Base-by-base conservation (phyloP, 805 yeast genomes). In the Candida pseudoglaebosa region DNA sequence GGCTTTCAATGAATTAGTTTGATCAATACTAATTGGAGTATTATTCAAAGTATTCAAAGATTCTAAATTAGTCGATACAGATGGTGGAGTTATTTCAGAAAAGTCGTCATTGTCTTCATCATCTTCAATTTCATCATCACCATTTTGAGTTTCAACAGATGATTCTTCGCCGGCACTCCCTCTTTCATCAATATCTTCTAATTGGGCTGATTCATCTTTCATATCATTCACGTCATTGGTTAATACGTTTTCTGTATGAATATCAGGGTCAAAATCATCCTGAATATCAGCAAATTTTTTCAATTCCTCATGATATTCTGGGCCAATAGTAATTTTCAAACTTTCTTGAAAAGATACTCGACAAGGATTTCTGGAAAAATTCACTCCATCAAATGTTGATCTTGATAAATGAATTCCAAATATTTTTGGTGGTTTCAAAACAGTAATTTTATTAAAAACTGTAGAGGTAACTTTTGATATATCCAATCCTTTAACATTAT, bases 361-460 rank as follows among this genome's bases (percentile, higher is more conserved):
- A 57, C 95, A 86, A 7, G 85, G 66, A 59, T 87, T 90, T 49
- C 96, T 75, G 6, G 81, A 71, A 2, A 84, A 76, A 13, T 73
- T 76, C 30, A 77, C 77, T 6, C 84, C 87, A 35, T 77, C 72
- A 54, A 75, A 89, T 30, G 84, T 73, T 0, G 97, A 90, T 50
- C 98, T 70, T 7, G 96, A 87, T 30, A 93, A 61, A 57, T 91
- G 98, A n/a, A 91, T 62, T 0, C 85, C 76, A 36, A 93, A 67
- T 5, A 86, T 63, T 39, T 75, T 70, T 0, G 99, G 97, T 3
- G 86, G 75, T 39, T 73, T 71, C 9, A 77, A 68, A 29, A 88
- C 71, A 17, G 71, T 68, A 0, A 82, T 77, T 44, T 73, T 75
- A 53, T 86, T 84, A 22, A 78, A 75, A 4, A 91, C 87, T 0